Percentiles rank a stretch among this genome's conserved stretches.
phyloP scores from a whole-genome alignment of 1,284 basidiomycete genomes.

The Ceratobasidium papillatum region DNA sequence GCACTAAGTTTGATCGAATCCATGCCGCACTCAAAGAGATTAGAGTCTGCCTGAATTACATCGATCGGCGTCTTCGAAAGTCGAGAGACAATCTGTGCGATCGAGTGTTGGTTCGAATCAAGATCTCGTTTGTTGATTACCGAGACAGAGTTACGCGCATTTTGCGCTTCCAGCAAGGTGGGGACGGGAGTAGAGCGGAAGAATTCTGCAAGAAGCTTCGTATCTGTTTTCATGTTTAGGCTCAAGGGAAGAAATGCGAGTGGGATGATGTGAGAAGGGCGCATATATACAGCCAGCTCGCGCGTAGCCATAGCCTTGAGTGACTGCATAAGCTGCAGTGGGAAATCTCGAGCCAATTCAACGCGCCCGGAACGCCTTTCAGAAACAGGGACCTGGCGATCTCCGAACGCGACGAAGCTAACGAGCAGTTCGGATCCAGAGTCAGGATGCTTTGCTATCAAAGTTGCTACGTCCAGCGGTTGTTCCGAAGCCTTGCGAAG shows the following conservation, averaged over 20 bases:
- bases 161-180: conserved; percentile 14
- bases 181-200: conserved; percentile 50
- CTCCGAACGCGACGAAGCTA: conserved; percentile 58
- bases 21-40: conserved; percentile 59
- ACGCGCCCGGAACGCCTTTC: conserved; percentile 54
- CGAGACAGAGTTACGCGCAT: conserved; percentile 9
- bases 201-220: conserved; percentile 55
- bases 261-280: conserved; percentile 61
- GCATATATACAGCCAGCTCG: conserved; percentile 63
- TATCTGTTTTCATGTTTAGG: conserved; percentile 61
- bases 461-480: conserved; percentile 56
- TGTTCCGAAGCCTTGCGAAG: conserved; percentile 54
- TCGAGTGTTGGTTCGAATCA: conserved; percentile 37
- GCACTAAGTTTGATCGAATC: conserved; percentile 58
- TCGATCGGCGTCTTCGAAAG: conserved; percentile 16
- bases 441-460: conserved; percentile 59
- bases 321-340: conserved; percentile 51
- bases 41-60: conserved; percentile 43
- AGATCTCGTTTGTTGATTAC: conserved; percentile 1
- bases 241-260: conserved; percentile 60
- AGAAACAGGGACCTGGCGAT: conserved; percentile 52
- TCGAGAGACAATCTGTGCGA: conserved; percentile 26
- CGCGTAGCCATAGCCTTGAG: conserved; percentile 55
- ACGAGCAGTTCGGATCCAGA: conserved; percentile 60
- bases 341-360: conserved; percentile 50